Base-by-base conservation (phyloP, 1,284 basidiomycete genomes). In the Trichosporon sp. region DNA sequence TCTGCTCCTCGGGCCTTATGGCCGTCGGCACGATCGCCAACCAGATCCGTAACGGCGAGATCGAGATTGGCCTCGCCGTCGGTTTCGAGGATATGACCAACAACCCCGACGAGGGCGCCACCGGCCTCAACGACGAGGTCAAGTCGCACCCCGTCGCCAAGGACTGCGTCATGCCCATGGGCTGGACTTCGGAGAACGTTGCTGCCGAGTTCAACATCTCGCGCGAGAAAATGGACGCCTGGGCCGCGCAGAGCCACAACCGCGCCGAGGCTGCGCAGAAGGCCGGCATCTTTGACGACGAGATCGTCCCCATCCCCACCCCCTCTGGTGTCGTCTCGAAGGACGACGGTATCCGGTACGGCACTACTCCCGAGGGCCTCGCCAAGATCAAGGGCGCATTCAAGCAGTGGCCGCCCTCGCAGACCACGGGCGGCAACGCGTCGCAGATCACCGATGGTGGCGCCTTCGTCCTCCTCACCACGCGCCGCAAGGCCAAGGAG, bases 391-490 rank as follows among this genome's bases (percentile, higher is more conserved):
- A 95, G 83, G 91, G 95, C 6, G 90, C 92, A 4, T 99, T 99
- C 82, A 81, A 83, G 63, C 89, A 91, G 82, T 86, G 88, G 49
- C 94, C 95, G 13, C 82, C 85, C 10, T 96, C 95, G 1, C 93
- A 96, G 75, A 95, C 95, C 40, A 64, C 65, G 2, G 65, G 65
- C 1, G 85, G 84, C 56, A 97, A 95, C 80, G 92, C 94, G 1
- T 94, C 90, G 19, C 95, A 97, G 79, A 87, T 99, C 56, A 94
- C 92, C 21, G 96, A 99, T 74, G 95, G 95, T 66, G 95, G 95
- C 23, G 93, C 95, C 54, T 95, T 94, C 0, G 93, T 98, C 56
- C 82, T 99, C 60, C 87, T 98, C 64, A 86, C 91, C 44, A 86
- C 92, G 63, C 87, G 95, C 62, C 90, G 89, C 37, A 86, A 89